Evolutionary conservation across 371 early-diverging fungal species (phyloP), one percentile per base, ranked within the genome.

Genomic region (Apophysomyces trapeziformis): DNA sequence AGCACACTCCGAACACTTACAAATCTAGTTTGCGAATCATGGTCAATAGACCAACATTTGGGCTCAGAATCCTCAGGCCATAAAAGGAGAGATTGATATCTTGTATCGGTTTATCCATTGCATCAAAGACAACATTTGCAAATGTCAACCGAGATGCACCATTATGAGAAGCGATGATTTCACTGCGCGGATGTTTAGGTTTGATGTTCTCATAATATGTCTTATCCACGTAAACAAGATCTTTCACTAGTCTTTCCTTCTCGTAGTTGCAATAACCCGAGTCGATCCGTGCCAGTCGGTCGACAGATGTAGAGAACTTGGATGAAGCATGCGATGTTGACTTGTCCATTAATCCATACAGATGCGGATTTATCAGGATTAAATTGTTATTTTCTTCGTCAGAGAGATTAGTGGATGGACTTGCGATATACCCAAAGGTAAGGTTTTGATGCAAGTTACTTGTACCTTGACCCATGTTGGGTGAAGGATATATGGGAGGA

Each of bases 191-290:
- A 36, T 60, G 32, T 36, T 60, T 38, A 36, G 47, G n/a, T 61
- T 46, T 45, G 11, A 38, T 58, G 43, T 69, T 43, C 5, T 38
- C 16, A 54, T 82, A 82, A 47, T 82, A 79, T 0, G 78, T 82
- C 39, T 72, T 66, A 64, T 82, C 79, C 37, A 82, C 65, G 41
- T 79, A 82, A 21, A 59, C 65, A 1, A 82, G 56, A 58, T 82
- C 83, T 41, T 75, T 58, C n/a, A 61, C 63, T 32, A 79, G 26
- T 41, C 57, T 54, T 32, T 38, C 37, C 7, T 58, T 54, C 37
- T 36, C 38, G 35, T 45, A 38, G 54, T 63, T 36, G 8, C 47
- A 35, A 45, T 69, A 69, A 7, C 47, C 70, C 38, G 70, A 69
- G 37, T 69, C 70, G 18, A 59, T 61, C 61, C 70, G 70, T 9